Evolutionary conservation across 1,284 basidiomycete genomes (phyloP), one percentile per base, ranked within the genome.

Genomic region (Kwoniella shivajii): DNA sequence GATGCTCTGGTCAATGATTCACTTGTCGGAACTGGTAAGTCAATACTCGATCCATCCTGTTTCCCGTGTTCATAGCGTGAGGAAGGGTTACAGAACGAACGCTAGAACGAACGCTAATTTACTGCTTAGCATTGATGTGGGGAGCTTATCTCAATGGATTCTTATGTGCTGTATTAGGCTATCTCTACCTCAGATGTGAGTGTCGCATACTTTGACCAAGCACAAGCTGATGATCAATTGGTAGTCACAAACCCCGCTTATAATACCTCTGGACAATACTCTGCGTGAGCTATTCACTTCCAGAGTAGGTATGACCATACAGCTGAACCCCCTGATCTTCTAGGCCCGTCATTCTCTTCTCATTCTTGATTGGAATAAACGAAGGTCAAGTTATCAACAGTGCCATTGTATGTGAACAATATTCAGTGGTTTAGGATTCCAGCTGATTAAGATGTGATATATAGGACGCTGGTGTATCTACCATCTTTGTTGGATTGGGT

Each of bases 1-100:
- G 88, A 90, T 68, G 89, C 88, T 1, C 77, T 95, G 16, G 83
- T 92, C 68, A 92, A 94, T 71, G 91, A 94, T 75, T 88, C 85
- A 1, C 82, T 94, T 18, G 87, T 92, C 59, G 85, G 87, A 66
- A 91, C 88, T 2, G 63, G 67, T 71, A 46, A 52, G 65, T 59
- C 0, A 13, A n/a, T n/a, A n/a, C n/a, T n/a, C n/a, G n/a, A n/a
- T n/a, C n/a, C n/a, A n/a, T 14, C 10, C 11, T 13, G 6, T 10
- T 26, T 9, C 22, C 6, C 6, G 43, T 24, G 7, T 11, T 24
- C 22, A 26, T 45, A 30, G 43, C 43, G n/a, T n/a, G n/a, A n/a
- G n/a, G n/a, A n/a, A n/a, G n/a, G n/a, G n/a, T n/a, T n/a, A n/a
- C n/a, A n/a, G n/a, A n/a, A n/a, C n/a, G n/a, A n/a, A n/a, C n/a